Conservation (phyloP, 257 asterid genomes). For the Cinchona pubescens region DNA sequence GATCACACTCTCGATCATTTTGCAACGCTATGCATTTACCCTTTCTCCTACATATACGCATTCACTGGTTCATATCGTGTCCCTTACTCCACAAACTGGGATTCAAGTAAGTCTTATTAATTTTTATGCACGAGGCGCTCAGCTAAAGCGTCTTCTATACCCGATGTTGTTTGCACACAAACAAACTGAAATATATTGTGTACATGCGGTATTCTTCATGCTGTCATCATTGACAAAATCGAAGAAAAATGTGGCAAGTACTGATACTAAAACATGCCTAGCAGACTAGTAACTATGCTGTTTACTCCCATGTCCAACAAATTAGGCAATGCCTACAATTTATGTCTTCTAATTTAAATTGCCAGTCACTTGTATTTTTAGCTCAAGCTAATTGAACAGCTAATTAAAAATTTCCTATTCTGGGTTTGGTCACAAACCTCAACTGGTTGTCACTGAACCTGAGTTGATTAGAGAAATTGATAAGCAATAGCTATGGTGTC, state of each 20-base stretch:
- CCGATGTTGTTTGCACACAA: too few species aligned
- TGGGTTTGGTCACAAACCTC: slow-evolving; percentile 52
- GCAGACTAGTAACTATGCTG: too few species aligned
- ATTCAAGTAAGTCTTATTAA: slow-evolving; percentile 6
- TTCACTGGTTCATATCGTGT: slow-evolving; percentile 1
- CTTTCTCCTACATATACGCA: slow-evolving; percentile 21
- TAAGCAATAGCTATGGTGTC: slow-evolving; percentile 37
- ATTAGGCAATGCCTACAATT: neutral
- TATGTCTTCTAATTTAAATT: neutral
- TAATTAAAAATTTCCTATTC: slow-evolving; percentile 35
- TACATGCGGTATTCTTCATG: neutral
- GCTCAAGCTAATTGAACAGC: slow-evolving; percentile 24
- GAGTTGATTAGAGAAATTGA: slow-evolving; percentile 49
- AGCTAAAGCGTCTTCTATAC: too few species aligned
- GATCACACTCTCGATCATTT: slow-evolving; percentile 26
- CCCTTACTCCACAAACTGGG: slow-evolving; percentile 20
- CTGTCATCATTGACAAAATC: slow-evolving; percentile 1
- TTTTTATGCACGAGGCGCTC: too few species aligned
- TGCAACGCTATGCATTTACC: slow-evolving; percentile 13
- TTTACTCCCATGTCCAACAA: neutral
- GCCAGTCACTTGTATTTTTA: neutral
- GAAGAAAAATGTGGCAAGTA: neutral
- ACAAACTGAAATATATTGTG: neutral
- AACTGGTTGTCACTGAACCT: slow-evolving; percentile 44
- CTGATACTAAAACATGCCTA: too few species aligned